Base-by-base conservation (phyloP, 306 rosid species). In the Glycine tomentella region DNA sequence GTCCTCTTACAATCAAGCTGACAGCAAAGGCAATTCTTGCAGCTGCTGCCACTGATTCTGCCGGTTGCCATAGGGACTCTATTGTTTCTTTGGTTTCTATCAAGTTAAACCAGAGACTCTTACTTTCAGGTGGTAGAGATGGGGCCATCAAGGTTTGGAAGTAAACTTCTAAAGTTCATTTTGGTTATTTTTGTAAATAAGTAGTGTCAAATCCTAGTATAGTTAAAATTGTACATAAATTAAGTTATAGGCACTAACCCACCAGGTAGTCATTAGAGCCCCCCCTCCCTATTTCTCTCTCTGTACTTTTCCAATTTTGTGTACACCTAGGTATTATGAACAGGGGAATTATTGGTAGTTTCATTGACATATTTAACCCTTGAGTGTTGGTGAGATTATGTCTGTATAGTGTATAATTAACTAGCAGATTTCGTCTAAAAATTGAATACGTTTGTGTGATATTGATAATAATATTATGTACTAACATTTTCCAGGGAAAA, bases 81-180 rank as follows among this genome's bases (percentile, higher is more conserved):
- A 49, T 95, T 77, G 84, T 90, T 17, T 92, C 97, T 8, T 73
- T 95, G 91, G 99, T 96, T 40, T 91, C 97, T 10, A 90, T 95
- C n/a, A 93, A 95, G 97, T 85, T 91, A 87, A 91, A 90, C 85
- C 99, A 95, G 74, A 90, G 97, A 89, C 93, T 90, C 79, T 72
- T 95, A 50, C 82, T 93, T 77, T 95, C 97, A 61, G 88, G 97
- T 82, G 81, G 99, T 74, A 90, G 99, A 90, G 99, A 95, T 80
- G 99, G 98, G 69, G 93, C 96, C 53, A 84, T 95, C 87, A 95
- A 95, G 89, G 98, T 95, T 80, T 95, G 98, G 99, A 95, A 89
- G 91, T 94, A 84, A 89, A 80, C 20, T 48, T 70, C 79, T 81
- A 20, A 1, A 53, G 75, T 74, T 72, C 55, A 63, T 57, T 61